Evolutionary conservation across 139 green algal genomes (phyloP).

Genomic region (Coelastrella sp.): DNA sequence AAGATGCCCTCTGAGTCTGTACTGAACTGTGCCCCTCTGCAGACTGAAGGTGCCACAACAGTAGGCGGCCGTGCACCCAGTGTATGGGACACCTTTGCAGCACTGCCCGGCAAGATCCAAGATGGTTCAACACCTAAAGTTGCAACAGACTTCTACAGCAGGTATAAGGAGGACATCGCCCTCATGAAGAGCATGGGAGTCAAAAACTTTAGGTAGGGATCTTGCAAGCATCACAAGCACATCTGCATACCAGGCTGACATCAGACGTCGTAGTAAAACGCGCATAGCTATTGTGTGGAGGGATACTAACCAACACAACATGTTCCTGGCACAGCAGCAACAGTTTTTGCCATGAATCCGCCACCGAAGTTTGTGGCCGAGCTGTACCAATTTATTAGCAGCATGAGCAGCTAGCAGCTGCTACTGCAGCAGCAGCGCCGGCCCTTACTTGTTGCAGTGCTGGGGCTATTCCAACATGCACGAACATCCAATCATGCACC

Average conservation of each 20-base stretch:
- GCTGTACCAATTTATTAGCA: too few relatives aligned
- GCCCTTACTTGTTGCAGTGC: too few relatives aligned
- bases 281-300: too few relatives aligned
- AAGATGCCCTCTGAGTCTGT: too few relatives aligned
- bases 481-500: too few relatives aligned
- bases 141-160: constrained; percentile 63
- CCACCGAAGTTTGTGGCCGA: too few relatives aligned
- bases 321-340: neutral
- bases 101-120: constrained; percentile 50
- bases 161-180: constrained; percentile 62
- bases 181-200: constrained; percentile 64
- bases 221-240: neutral
- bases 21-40: neutral
- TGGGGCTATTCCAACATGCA: too few relatives aligned
- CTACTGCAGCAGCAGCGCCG: neutral
- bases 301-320: neutral
- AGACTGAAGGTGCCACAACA: constrained; percentile 50
- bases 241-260: neutral
- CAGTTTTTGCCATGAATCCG: too few relatives aligned
- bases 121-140: constrained; percentile 49
- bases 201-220: constrained; percentile 55
- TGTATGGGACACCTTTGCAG: constrained; percentile 55
- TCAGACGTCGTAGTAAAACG: too few relatives aligned
- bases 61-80: constrained; percentile 36
- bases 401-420: neutral